phyloP scores from a whole-genome alignment of 371 early-diverging fungal species.

The Paramicrosporidium saccamoebae region DNA sequence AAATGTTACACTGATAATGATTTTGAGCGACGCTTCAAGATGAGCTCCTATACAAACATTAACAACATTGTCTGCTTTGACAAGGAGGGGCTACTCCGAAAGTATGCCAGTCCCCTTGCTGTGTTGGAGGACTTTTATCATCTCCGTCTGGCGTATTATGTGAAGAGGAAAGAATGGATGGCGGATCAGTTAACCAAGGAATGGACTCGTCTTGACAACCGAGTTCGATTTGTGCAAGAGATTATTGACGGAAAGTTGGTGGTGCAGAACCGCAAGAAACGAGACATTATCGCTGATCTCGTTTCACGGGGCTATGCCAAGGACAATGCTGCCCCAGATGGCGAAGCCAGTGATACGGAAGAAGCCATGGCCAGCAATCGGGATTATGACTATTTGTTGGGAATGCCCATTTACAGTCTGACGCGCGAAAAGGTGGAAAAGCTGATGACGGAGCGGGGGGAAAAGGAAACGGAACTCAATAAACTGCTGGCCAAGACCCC shows the following conservation, averaged over 20 bases:
- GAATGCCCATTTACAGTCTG: constrained; percentile 70
- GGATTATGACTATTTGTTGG: constrained; percentile 77
- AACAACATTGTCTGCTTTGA: constrained; percentile 96
- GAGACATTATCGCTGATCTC: constrained; percentile 44
- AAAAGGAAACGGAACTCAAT: constrained; percentile 31
- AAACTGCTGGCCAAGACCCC: constrained; percentile 23
- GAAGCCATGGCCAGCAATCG: constrained; percentile 5
- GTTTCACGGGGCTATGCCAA: constrained; percentile 20
- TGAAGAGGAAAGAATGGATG: constrained; percentile 58
- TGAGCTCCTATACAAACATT: constrained; percentile 26
- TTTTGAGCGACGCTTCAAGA: constrained; percentile 46
- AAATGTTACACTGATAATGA: constrained; percentile 30
- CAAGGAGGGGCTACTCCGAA: constrained; percentile 47
- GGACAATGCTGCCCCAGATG: neutral
- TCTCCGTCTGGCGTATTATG: constrained; percentile 54
- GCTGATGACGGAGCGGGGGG: constrained; percentile 27
- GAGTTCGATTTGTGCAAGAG: constrained; percentile 68
- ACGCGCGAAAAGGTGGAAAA: constrained; percentile 67
- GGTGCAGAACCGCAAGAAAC: constrained; percentile 57
- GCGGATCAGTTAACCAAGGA: constrained; percentile 33
- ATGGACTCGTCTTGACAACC: constrained; percentile 44
- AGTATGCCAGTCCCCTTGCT: constrained; percentile 41
- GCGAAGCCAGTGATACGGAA: constrained; percentile 1
- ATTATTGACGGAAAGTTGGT: constrained; percentile 49
- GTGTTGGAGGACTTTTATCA: constrained; percentile 77